Percentiles rank a stretch among this genome's conserved stretches.
Conservation (phyloP, 129 eudicot genomes). For the Erigeron canadensis region DNA sequence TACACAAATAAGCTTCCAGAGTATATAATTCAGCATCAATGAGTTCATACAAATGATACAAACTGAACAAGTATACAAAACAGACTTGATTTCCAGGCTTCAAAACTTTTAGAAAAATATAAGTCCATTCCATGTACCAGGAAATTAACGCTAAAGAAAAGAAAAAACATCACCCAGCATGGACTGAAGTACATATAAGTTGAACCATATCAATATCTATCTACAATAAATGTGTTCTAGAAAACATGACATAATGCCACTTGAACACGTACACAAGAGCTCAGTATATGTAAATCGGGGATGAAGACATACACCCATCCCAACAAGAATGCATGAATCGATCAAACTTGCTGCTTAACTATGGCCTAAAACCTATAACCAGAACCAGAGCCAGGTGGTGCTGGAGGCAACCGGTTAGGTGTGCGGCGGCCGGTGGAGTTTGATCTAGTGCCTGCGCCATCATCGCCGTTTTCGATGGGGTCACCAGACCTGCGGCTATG, state of each 20-base stretch:
- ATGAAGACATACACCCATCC: slow-evolving; percentile 32
- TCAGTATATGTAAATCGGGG: slow-evolving; percentile 40
- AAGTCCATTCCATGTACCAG: slow-evolving; percentile 12
- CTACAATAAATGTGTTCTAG: slow-evolving; percentile 50
- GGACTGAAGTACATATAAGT: slow-evolving; percentile 7
- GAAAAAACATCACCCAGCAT: slow-evolving; percentile 15
- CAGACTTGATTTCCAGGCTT: slow-evolving; percentile 13
- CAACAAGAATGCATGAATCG: slow-evolving; percentile 58
- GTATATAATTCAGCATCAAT: not conserved
- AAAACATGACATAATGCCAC: slow-evolving; percentile 44
- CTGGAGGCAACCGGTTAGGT: slow-evolving; percentile 92
- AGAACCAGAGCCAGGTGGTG: slow-evolving; percentile 77
- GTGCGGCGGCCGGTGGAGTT: slow-evolving; percentile 86
- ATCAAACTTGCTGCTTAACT: slow-evolving; percentile 20
- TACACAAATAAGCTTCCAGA: not conserved
- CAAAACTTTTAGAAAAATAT: slow-evolving; percentile 17
- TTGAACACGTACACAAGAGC: slow-evolving; percentile 37
- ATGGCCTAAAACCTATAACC: slow-evolving; percentile 57
- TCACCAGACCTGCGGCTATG: slow-evolving; percentile 69
- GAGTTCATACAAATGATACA: not conserved
- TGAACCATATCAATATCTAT: slow-evolving; percentile 27
- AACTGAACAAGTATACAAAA: not conserved
- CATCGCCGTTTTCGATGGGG: slow-evolving; percentile 70
- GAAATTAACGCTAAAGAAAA: slow-evolving; percentile 13
- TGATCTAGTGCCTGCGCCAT: slow-evolving; percentile 47